Evolutionary conservation across 2,329 filamentous ascomycete genomes (phyloP), one percentile per base, ranked within the genome.

Genomic region (Penicillium sp.): DNA sequence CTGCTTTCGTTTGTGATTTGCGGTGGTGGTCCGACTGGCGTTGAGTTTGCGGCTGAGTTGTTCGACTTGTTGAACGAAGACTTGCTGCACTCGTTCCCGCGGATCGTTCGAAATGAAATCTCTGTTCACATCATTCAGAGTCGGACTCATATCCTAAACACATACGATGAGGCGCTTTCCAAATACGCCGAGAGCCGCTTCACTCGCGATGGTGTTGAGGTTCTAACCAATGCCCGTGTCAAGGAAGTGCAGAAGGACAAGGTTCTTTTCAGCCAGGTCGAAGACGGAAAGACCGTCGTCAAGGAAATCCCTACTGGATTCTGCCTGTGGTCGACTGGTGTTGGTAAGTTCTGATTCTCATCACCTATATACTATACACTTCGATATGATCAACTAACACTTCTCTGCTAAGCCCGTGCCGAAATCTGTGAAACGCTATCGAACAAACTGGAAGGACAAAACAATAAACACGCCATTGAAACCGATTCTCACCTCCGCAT

Each of bases 11-110:
- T 99, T 67, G 94, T 97, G n/a, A 79, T 99, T 53, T 93, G 91
- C 69, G 94, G 94, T 50, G 94, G 94, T 65, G 94, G 94, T 0
- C 94, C 94, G 3, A 99, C 94, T 0, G 94, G 94, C 56, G 94
- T 99, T 31, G 94, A 99, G 72, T 99, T 99, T 67, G 95, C 95
- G 1, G 94, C 94, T 5, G 94, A 99, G 71, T 82, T 99, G 6
- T 97, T 90, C 71, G 94, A 99, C 73, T 87, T 99, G 73, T 81
- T 99, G 14, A 99, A 99, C 68, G 95, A 99, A 72, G 94, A 99
- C 70, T 76, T 99, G 39, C 87, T 87, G 39, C 81, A 83, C 48
- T 86, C 89, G 65, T 99, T 96, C 73, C 94, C 94, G 2, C 87
- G 87, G 59, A 85, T 99, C 26, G 77, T 99, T n/a, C 87, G 94